Percentiles rank a stretch among this genome's conserved stretches.
These are phyloP conservation scores for Termitomyces bulborhizus DNA, from an alignment of 768 basidiomycete genomes.

Conservation along the genomic window DNA sequence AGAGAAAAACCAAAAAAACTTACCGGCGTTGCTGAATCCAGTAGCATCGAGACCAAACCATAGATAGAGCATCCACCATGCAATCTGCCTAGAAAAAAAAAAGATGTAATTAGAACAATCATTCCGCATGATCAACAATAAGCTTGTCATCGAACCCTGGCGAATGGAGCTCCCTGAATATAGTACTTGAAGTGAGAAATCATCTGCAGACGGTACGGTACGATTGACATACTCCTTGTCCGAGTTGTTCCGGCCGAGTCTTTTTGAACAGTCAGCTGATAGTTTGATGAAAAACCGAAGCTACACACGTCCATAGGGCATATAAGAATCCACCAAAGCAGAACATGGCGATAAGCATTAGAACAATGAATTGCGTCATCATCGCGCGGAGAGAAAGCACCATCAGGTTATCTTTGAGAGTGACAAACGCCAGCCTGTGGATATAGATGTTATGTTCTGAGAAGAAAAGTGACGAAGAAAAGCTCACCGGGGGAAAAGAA, in stretches of 20 bases:
- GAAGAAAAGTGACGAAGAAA: neutral
- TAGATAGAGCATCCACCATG: slow-evolving; percentile 94
- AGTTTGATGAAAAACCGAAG: neutral
- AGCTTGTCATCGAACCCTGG: neutral
- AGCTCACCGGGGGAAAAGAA: slow-evolving; percentile 79
- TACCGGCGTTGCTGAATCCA: slow-evolving; percentile 80
- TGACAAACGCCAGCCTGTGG: slow-evolving; percentile 81
- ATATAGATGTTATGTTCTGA: neutral
- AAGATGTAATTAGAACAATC: no score
- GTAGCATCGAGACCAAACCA: slow-evolving; percentile 94
- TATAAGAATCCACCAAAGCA: slow-evolving; percentile 93
- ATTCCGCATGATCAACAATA: no score
- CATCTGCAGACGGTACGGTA: neutral
- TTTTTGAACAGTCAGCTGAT: slow-evolving; percentile 27
- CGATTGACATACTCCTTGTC: slow-evolving; percentile 30
- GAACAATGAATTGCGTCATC: slow-evolving; percentile 82
- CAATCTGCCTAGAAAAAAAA: slow-evolving; percentile 36
- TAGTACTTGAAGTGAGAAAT: neutral
- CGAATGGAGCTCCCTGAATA: neutral
- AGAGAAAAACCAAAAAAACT: slow-evolving; percentile 20
- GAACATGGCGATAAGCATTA: slow-evolving; percentile 83
- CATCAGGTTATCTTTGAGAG: slow-evolving; percentile 75
- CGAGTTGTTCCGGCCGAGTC: slow-evolving; percentile 56
- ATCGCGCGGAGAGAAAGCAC: slow-evolving; percentile 84
- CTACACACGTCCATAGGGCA: slow-evolving; percentile 84